phyloP scores from a whole-genome alignment of 108 stramenopile species.

The Cylindrotheca fusiformis region DNA sequence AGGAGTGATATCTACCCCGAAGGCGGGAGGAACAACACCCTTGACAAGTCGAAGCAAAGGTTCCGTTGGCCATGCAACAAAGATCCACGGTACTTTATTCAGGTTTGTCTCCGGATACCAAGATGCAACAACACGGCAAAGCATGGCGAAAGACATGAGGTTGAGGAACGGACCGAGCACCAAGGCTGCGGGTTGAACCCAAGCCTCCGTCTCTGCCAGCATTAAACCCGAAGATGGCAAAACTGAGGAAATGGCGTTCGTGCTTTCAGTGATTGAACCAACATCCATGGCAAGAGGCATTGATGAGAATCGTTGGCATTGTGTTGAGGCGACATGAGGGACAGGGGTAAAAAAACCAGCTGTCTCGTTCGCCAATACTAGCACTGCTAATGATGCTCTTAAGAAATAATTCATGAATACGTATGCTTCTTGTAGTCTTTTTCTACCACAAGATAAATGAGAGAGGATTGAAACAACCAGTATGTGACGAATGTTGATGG shows the following conservation, averaged over 20 bases:
- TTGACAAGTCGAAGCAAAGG: constrained; percentile 65
- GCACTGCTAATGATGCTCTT: too few relatives aligned
- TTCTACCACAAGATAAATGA: too few relatives aligned
- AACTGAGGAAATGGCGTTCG: constrained; percentile 3
- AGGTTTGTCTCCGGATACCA: constrained; percentile 86
- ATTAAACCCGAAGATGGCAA: constrained; percentile 28
- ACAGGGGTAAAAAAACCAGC: too few relatives aligned
- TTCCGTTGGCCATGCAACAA: constrained; percentile 85
- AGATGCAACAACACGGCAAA: constrained; percentile 80
- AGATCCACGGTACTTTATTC: constrained; percentile 74
- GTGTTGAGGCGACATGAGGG: too few relatives aligned
- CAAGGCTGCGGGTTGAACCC: constrained; percentile 73
- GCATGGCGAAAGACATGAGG: constrained; percentile 81
- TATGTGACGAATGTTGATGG: too few relatives aligned
- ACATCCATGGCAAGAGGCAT: constrained; percentile 9
- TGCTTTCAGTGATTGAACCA: constrained; percentile 13
- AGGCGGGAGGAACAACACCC: constrained; percentile 83
- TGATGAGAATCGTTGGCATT: too few relatives aligned
- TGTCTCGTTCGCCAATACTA: too few relatives aligned
- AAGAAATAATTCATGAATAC: too few relatives aligned
- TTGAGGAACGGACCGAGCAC: constrained; percentile 78
- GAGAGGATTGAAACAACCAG: too few relatives aligned
- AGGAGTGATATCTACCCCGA: constrained; percentile 97
- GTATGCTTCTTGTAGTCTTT: too few relatives aligned
- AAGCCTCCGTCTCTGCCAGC: constrained; percentile 79